phyloP scores from a whole-genome alignment of 2,329 filamentous ascomycete species.

The Madurella fahalii region DNA sequence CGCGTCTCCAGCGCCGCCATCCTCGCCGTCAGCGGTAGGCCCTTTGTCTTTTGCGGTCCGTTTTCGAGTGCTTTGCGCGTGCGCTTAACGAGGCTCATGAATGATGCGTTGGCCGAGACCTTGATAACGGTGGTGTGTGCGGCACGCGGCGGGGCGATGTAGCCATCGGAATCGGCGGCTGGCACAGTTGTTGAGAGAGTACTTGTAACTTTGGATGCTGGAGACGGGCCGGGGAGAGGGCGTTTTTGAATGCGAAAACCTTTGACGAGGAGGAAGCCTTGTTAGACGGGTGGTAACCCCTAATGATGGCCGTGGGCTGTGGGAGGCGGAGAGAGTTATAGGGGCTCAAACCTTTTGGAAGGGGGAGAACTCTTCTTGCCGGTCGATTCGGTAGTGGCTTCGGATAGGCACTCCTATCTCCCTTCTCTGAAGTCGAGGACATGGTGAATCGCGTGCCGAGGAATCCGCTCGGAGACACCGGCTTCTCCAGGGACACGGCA shows the following conservation, averaged over 20 bases:
- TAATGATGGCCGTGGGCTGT: neutral
- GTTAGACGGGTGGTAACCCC: neutral
- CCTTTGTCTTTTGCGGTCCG: conserved; percentile 44
- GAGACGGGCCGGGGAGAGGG: conserved; percentile 29
- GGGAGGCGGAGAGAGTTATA: neutral
- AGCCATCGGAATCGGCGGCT: conserved; percentile 24
- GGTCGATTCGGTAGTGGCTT: conserved; percentile 21
- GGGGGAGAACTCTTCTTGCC: conserved; percentile 33
- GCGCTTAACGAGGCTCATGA: conserved; percentile 64
- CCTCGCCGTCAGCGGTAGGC: conserved; percentile 43
- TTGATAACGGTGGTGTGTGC: conserved; percentile 49
- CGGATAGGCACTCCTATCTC: neutral
- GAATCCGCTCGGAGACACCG: too few species aligned
- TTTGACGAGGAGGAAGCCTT: conserved; percentile 24
- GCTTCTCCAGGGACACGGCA: too few species aligned
- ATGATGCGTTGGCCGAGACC: conserved; percentile 60
- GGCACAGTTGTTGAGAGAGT: conserved; percentile 27
- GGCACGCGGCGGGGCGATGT: conserved; percentile 19
- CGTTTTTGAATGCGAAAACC: conserved; percentile 49
- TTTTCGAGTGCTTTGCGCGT: conserved; percentile 59
- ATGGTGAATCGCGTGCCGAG: neutral
- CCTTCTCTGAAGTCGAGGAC: conserved; percentile 1
- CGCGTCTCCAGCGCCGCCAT: conserved; percentile 30
- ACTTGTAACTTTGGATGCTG: conserved; percentile 1
- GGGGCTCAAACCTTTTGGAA: conserved; percentile 30